These are phyloP conservation scores for Fusarium brachygibbosum DNA, from an alignment of 2,329 filamentous ascomycete genomes.

Conservation along the genomic window DNA sequence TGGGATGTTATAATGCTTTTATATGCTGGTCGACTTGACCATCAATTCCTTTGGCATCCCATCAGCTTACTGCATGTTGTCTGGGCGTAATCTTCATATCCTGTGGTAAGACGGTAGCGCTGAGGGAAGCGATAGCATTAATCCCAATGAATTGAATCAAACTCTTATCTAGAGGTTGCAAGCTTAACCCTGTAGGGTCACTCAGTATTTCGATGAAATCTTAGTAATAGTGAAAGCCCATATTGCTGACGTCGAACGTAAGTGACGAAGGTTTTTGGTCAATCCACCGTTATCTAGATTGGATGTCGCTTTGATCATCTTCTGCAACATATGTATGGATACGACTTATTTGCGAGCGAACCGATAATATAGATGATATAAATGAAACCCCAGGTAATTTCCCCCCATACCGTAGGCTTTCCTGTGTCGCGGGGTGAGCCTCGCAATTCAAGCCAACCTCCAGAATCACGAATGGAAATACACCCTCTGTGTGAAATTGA, in stretches of 20 bases:
- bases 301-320: not conserved
- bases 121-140: not conserved
- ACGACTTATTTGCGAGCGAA: not conserved
- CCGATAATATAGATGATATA: not conserved
- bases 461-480: not conserved
- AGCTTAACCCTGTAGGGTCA: not conserved
- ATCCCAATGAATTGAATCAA: not conserved
- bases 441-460: not conserved
- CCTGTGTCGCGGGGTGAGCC: not conserved
- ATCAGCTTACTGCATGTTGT: not conserved
- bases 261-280: not conserved
- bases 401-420: not conserved
- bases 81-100: not conserved
- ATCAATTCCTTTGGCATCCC: no score
- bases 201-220: not conserved
- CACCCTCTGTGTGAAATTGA: conserved; percentile 17
- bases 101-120: not conserved
- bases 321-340: not conserved
- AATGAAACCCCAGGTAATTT: conserved; percentile 16
- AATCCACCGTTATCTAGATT: not conserved
- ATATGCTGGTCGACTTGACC: not conserved
- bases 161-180: not conserved
- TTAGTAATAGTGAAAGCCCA: not conserved
- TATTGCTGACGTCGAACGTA: not conserved
- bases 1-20: not conserved